A percentile compares a stretch with the other conserved stretches of the same genome.
Conservation (phyloP, 306 rosid species). For the cucumber (Cucumis sativus) region Cucumber_9930_V3 NC_026656.2:19283501-19284000, state of each 20-base stretch:
- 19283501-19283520: constrained; percentile 55
- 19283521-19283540: constrained; percentile 73
- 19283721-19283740: too few relatives aligned
- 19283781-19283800: too few relatives aligned
- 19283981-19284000: constrained; percentile 48
- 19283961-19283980: constrained; percentile 20
- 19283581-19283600: neutral
- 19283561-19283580: constrained; percentile 45
- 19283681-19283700: neutral
- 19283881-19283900: neutral
- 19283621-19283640: neutral
- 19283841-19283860: too few relatives aligned
- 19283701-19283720: neutral
- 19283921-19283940: neutral
- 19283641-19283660: neutral
- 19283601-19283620: neutral
- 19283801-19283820: too few relatives aligned
- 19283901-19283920: neutral
- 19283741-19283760: too few relatives aligned
- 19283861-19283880: too few relatives aligned
- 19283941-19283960: neutral
- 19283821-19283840: too few relatives aligned
- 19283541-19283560: constrained; percentile 76
- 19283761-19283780: too few relatives aligned
- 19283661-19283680: neutral